Conservation (phyloP, 805 yeast genomes). For the Ogataea methylovora region DNA sequence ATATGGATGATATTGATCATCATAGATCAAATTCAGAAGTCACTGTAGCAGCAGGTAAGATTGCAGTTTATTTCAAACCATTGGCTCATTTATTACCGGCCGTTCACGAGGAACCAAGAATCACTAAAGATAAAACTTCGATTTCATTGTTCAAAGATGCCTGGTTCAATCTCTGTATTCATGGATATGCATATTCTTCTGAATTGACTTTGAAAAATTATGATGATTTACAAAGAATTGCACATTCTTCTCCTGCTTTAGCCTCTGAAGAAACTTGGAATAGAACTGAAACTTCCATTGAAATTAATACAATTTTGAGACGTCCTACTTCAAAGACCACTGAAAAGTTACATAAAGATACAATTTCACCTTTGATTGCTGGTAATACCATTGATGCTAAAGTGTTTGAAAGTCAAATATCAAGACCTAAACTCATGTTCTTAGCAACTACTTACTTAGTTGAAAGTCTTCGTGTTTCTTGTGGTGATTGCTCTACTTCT, state of each 20-base stretch:
- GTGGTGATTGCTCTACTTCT: slow-evolving; percentile 76
- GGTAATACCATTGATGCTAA: slow-evolving; percentile 41
- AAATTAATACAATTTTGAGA: slow-evolving; percentile 82
- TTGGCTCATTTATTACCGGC: slow-evolving; percentile 69
- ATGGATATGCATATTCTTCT: slow-evolving; percentile 71
- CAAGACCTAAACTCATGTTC: slow-evolving; percentile 80
- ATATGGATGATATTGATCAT: slow-evolving; percentile 61
- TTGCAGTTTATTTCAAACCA: slow-evolving; percentile 57
- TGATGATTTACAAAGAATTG: slow-evolving; percentile 56
- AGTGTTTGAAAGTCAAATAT: slow-evolving; percentile 36
- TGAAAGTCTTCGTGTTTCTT: slow-evolving; percentile 69
- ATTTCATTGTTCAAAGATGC: slow-evolving; percentile 69
- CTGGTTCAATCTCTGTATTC: slow-evolving; percentile 92
- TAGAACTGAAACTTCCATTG: slow-evolving; percentile 86
- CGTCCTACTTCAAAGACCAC: slow-evolving; percentile 83
- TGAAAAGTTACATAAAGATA: slow-evolving; percentile 65
- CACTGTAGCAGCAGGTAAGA: slow-evolving; percentile 62
- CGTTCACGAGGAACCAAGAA: slow-evolving; percentile 36
- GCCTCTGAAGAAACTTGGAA: slow-evolving; percentile 76
- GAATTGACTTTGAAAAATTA: slow-evolving; percentile 40
- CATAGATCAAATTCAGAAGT: slow-evolving; percentile 75
- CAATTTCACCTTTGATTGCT: slow-evolving; percentile 41
- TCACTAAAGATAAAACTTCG: slow-evolving; percentile 38
- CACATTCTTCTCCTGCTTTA: slow-evolving; percentile 80
- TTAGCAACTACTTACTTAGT: slow-evolving; percentile 73